phyloP scores from a whole-genome alignment of 345 rosid species.

The Dipteronia sinensis region DNA sequence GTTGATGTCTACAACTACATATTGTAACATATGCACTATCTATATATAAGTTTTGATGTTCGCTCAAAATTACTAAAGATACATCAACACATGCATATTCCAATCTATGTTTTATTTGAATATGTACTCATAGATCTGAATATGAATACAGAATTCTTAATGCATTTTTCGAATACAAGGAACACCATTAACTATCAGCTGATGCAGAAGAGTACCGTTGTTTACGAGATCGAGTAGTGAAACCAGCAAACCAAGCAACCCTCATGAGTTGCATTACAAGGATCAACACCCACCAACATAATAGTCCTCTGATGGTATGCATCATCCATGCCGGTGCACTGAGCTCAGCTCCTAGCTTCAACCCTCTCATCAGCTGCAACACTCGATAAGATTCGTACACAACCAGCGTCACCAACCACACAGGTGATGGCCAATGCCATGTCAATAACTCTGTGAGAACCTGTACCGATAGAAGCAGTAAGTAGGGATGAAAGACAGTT shows the following conservation, averaged over 20 bases:
- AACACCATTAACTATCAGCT: slow-evolving; percentile 26
- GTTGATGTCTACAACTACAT: no score
- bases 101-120: background rate
- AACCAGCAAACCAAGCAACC: slow-evolving; percentile 97
- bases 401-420: slow-evolving; percentile 89
- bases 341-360: slow-evolving; percentile 75
- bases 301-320: slow-evolving; percentile 75
- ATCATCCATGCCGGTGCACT: slow-evolving; percentile 75
- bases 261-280: slow-evolving; percentile 93
- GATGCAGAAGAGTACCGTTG: slow-evolving; percentile 28
- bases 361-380: slow-evolving; percentile 81
- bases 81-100: no score
- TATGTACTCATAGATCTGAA: background rate
- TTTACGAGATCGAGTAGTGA: slow-evolving; percentile 40
- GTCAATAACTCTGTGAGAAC: slow-evolving; percentile 75
- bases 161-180: background rate
- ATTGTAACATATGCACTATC: background rate
- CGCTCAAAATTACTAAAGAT: no score
- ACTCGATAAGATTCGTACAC: slow-evolving; percentile 84
- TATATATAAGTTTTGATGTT: background rate
- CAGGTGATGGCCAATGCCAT: slow-evolving; percentile 93
- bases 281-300: slow-evolving; percentile 91
- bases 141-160: slow-evolving; percentile 12
- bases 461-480: slow-evolving; percentile 83
- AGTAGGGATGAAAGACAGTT: slow-evolving; percentile 65